Evolutionary conservation across 176 grass and related monocot genomes (phyloP), one percentile per base, ranked within the genome.

Genomic region (Chloris gayana): DNA sequence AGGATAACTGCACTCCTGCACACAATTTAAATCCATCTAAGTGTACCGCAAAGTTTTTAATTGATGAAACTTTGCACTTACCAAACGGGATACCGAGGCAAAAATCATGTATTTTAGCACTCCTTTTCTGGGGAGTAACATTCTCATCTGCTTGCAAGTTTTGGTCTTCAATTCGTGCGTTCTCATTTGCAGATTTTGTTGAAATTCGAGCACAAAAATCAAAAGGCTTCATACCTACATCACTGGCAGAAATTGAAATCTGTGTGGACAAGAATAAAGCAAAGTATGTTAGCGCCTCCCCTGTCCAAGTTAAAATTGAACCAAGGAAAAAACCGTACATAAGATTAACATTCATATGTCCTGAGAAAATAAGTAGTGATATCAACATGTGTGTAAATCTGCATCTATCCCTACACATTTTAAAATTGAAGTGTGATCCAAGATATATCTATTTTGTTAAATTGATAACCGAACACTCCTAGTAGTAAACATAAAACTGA

Each of bases 51-150:
- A 25, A 13, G 18, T 72, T 67, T 38, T 65, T 61, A 11, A 76
- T 35, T 72, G 22, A 60, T 66, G 26, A 75, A 50, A 50, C 51
- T 5, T 42, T 15, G 5, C 26, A 75, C 92, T 85, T 91, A 94
- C 92, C 92, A 2, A 91, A 94, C 69, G 92, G 92, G 54, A 94
- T 91, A 30, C 88, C 92, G 22, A 94, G 21, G 69, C 92, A 94
- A 82, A 94, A 94, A 45, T 91, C 89, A 87, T 89, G 92, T 22
- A 94, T 91, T 74, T 88, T 94, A 56, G 92, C 86, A 76, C 85
- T 84, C 64, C 83, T 88, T 67, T 88, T 88, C 17, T 70, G 73
- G 9, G 54, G 49, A 80, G 39, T 34, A 57, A 72, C 76, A 59
- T 86, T 67, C 35, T 81, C 33, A 44, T 60, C 74, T 44, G 9